Conservation (phyloP, 2,329 filamentous ascomycete genomes). For the Fusarium sp. region DNA sequence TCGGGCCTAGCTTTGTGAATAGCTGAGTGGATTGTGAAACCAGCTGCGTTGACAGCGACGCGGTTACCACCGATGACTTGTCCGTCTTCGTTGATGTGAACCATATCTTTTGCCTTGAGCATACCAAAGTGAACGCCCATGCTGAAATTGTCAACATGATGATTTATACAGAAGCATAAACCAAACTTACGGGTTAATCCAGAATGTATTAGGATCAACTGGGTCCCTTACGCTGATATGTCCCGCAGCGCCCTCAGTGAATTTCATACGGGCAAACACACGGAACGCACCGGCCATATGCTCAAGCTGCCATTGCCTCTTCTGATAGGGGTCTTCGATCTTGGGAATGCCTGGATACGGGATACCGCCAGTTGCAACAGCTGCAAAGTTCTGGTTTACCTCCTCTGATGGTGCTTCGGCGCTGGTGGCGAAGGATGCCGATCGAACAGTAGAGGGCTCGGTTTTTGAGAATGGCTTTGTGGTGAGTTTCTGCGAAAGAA, state of each 20-base stretch:
- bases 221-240: slow-evolving; percentile 74
- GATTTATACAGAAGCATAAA: neutral
- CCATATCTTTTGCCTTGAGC: slow-evolving; percentile 70
- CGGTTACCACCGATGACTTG: slow-evolving; percentile 69
- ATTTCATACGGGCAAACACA: slow-evolving; percentile 59
- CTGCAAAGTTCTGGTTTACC: slow-evolving; percentile 41
- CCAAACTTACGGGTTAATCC: slow-evolving; percentile 67
- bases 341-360: slow-evolving; percentile 64
- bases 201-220: slow-evolving; percentile 67
- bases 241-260: slow-evolving; percentile 71
- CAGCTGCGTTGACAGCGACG: slow-evolving; percentile 67
- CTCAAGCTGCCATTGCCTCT: slow-evolving; percentile 51
- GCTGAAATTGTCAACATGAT: slow-evolving; percentile 4
- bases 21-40: slow-evolving; percentile 71
- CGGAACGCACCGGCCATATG: slow-evolving; percentile 60
- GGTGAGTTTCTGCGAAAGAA: slow-evolving; percentile 3
- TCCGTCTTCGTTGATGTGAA: slow-evolving; percentile 69
- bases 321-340: slow-evolving; percentile 60
- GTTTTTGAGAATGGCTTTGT: neutral
- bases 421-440: slow-evolving; percentile 36
- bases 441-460: neutral
- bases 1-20: slow-evolving; percentile 70
- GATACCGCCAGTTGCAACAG: slow-evolving; percentile 46
- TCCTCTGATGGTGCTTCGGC: slow-evolving; percentile 21
- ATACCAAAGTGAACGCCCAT: slow-evolving; percentile 70